These are phyloP conservation scores for Penicillium verhagenii DNA, from an alignment of 495 filamentous ascomycete species.

Conservation along the genomic window DNA sequence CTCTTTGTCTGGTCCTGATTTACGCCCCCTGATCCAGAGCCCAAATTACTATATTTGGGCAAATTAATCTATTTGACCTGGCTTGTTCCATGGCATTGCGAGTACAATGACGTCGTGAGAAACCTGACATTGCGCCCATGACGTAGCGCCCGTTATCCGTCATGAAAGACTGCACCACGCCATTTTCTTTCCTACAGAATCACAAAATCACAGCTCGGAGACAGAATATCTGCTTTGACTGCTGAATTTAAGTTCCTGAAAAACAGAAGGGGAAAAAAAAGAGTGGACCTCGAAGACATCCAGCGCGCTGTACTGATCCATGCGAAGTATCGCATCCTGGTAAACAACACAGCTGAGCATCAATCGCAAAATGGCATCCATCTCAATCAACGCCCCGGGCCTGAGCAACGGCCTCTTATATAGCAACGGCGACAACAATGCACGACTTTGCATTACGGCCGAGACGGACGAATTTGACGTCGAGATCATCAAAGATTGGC, in stretches of 20 bases:
- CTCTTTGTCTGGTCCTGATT: neutral
- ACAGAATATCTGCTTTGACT: neutral
- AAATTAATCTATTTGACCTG: conserved; percentile 11
- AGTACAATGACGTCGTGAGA: conserved; percentile 18
- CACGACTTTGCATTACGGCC: conserved; percentile 61
- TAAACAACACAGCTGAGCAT: neutral
- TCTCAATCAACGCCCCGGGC: conserved; percentile 41
- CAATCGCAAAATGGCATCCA: conserved; percentile 28
- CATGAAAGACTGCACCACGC: neutral
- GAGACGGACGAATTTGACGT: conserved; percentile 62
- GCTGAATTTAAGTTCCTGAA: too few relatives aligned
- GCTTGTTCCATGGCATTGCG: conserved; percentile 9
- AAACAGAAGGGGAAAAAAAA: too few relatives aligned
- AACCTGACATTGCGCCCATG: conserved; percentile 12
- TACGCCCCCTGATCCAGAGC: neutral
- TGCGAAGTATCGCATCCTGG: neutral
- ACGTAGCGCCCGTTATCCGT: conserved; percentile 20
- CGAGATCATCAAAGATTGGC: conserved; percentile 56
- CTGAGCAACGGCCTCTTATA: conserved; percentile 38
- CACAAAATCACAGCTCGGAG: neutral
- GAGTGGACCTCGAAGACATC: neutral
- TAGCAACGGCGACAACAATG: conserved; percentile 43
- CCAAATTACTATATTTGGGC: neutral
- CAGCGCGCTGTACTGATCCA: neutral
- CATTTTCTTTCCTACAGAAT: neutral